Base-by-base conservation (phyloP, 805 yeast species). In the Scheffersomyces ergatensis region DNA sequence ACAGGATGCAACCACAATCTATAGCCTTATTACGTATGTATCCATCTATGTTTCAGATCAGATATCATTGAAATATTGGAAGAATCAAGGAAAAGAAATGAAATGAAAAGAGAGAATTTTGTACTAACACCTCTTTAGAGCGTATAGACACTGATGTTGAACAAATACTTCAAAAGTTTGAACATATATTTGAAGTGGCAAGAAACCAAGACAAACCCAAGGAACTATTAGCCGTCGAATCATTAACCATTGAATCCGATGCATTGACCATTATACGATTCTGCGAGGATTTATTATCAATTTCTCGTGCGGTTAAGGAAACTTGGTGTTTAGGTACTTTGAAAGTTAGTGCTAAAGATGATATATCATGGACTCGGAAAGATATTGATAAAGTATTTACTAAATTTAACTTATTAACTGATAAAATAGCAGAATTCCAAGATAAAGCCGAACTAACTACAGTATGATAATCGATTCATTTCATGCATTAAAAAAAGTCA, bases 291-390 rank as follows among this genome's bases (percentile, higher is more conserved):
- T 57, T 79, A 29, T 55, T 79, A 12, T 53, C 70, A 1, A 65
- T 78, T 2, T 74, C 82, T 1, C 55, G 78, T 33, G 65, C 68
- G 0, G 55, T 79, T 34, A 73, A 74, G 48, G 83, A 78, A 53
- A 67, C 74, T 3, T 79, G 83, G 84, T 72, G 78, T 31, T 56
- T 79, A 39, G 82, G 81, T 2, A 76, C 78, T 18, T 60, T 77
- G 39, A 75, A 75, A 30, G 68, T 65, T 12, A 52, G 53, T 8
- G 33, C 45, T 1, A 37, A 37, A 2, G 39, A 43, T 14, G 46
- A 42, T 7, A 46, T 45, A 11, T 41, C 40, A 12, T 35, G 50
- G 23, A 54, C 50, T 26, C 57, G 57, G 20, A 48, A 48, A 20
- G 58, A 64, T 13, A 39, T 57, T 4, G 46, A 55, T 38, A 40